Evolutionary conservation across 192 early-diverging fungal species (phyloP).

Genomic region (Podila clonocystis): DNA sequence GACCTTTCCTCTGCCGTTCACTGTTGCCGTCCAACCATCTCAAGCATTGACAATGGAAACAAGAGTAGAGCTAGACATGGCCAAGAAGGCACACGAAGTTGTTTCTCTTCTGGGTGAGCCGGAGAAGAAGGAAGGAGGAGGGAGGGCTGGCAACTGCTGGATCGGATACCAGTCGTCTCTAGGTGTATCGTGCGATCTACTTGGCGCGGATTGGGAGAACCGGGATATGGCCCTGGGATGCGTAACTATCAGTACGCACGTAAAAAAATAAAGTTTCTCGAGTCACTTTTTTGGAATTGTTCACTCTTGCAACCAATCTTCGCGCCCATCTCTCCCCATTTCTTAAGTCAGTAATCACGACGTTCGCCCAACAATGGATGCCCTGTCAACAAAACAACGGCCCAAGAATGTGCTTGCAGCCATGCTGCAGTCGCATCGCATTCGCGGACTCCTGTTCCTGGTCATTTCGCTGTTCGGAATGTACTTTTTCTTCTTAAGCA

Average conservation of each 20-base stretch:
- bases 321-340: neutral
- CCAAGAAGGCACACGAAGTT: conserved; percentile 47
- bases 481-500: conserved; percentile 26
- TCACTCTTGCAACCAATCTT: neutral
- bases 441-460: conserved; percentile 15
- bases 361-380: conserved; percentile 9
- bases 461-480: conserved; percentile 7
- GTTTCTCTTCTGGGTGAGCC: conserved; percentile 57
- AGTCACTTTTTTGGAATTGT: neutral
- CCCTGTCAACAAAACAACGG: conserved; percentile 32
- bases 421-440: conserved; percentile 25
- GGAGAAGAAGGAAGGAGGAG: conserved; percentile 57
- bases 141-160: conserved; percentile 56
- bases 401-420: conserved; percentile 11
- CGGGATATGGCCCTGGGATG: conserved; percentile 44
- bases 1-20: conserved; percentile 43
- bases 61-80: conserved; percentile 15
- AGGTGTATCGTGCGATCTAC: conserved; percentile 54
- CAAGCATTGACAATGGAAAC: neutral
- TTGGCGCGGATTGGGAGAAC: conserved; percentile 61
- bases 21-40: conserved; percentile 2
- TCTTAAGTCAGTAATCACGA: neutral
- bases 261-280: neutral
- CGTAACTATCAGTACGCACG: neutral
- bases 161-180: conserved; percentile 50